Evolutionary conservation across 139 green algal species (phyloP).

Genomic region (Deuterostichococcus epilithicus): DNA sequence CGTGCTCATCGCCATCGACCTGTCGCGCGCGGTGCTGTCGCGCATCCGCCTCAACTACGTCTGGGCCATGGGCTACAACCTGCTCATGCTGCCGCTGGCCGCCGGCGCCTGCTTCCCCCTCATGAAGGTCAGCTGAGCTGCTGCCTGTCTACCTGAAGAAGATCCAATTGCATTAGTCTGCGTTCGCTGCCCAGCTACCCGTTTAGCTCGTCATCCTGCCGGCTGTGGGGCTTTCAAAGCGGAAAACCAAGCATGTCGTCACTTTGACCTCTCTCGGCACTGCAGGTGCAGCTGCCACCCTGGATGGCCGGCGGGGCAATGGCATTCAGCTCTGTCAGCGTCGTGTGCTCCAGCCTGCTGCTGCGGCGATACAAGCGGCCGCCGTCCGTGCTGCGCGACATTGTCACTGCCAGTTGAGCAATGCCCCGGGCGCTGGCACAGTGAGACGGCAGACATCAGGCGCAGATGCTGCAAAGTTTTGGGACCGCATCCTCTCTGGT

Average conservation of each 20-base stretch:
- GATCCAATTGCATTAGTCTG: no score
- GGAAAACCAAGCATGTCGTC: no score
- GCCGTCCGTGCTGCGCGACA: conserved; percentile 22
- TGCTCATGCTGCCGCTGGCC: conserved; percentile 80
- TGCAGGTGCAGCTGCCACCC: conserved; percentile 77
- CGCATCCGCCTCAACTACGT: conserved; percentile 91
- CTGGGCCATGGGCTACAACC: conserved; percentile 95
- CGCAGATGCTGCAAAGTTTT: no score
- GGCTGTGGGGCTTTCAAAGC: conserved; percentile 56
- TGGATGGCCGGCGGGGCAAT: conserved; percentile 91
- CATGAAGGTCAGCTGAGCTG: no score
- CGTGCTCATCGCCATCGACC: conserved; percentile 85
- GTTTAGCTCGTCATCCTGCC: conserved; percentile 52
- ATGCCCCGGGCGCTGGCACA: no score
- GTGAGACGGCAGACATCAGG: no score
- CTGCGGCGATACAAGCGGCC: conserved; percentile 72
- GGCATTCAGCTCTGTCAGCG: conserved; percentile 82
- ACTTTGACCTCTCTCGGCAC: no score
- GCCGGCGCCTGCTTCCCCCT: conserved; percentile 68
- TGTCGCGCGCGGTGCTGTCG: conserved; percentile 75
- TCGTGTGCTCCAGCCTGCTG: conserved; percentile 79
- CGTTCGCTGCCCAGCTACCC: no score
- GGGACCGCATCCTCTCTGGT: no score
- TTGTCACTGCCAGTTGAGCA: no score
- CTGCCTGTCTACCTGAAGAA: no score